phyloP scores from a whole-genome alignment of 257 asterid species.

The Gardenia jasminoides region DNA sequence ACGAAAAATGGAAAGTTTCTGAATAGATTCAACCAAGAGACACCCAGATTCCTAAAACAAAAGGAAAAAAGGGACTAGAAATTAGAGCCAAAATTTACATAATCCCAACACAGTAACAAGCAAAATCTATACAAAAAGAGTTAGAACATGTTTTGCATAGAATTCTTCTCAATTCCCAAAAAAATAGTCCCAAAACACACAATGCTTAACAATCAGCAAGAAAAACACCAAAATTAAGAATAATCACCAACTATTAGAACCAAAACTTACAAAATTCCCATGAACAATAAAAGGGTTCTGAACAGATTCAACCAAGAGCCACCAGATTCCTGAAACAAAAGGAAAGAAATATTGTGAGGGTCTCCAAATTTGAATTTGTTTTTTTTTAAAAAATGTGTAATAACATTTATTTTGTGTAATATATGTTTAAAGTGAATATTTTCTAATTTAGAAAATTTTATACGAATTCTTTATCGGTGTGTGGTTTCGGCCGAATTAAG shows the following conservation, averaged over 20 bases:
- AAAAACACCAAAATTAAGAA: neutral
- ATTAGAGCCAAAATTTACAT: no score
- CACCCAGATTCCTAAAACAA: neutral
- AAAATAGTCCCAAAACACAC: neutral
- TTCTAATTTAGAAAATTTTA: no score
- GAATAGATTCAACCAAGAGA: neutral
- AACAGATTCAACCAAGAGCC: neutral
- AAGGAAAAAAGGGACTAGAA: neutral
- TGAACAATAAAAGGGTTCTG: neutral
- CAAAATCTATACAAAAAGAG: neutral
- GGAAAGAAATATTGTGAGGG: neutral
- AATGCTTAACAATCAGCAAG: neutral
- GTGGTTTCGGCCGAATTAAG: no score
- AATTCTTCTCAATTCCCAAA: neutral
- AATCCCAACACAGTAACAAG: neutral
- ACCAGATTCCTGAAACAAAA: neutral
- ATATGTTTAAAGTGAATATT: no score
- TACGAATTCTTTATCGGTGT: no score
- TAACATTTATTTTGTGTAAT: no score
- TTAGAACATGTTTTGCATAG: neutral
- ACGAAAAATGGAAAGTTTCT: neutral
- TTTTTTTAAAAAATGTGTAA: no score
- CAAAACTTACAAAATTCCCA: neutral
- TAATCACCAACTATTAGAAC: neutral
- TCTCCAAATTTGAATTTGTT: no score